phyloP scores from a whole-genome alignment of 1,139 yeast genomes.

The Geotrichum bryndzae region DNA sequence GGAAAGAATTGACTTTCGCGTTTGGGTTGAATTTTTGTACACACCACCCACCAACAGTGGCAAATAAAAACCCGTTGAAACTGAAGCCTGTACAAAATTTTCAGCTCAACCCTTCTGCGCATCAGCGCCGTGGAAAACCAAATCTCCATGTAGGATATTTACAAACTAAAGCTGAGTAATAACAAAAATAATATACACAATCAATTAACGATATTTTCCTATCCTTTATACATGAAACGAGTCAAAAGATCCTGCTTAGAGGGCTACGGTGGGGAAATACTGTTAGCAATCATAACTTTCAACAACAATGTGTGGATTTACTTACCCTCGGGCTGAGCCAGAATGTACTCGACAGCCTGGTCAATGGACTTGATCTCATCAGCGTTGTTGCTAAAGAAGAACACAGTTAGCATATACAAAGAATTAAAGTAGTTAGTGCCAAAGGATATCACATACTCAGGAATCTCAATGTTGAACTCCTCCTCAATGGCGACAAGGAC shows the following conservation, averaged over 20 bases:
- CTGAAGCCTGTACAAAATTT: neutral
- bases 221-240: neutral
- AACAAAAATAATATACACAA: neutral
- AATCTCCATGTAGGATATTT: neutral
- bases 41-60: neutral
- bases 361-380: constrained; percentile 81
- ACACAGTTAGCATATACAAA: neutral
- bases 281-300: neutral
- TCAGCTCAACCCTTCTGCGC: neutral
- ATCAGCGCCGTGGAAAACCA: neutral
- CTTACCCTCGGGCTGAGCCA: constrained; percentile 60
- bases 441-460: constrained; percentile 44
- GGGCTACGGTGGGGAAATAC: neutral
- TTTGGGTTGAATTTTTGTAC: neutral
- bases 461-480: constrained; percentile 58
- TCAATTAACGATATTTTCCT: neutral
- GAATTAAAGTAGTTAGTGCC: neutral
- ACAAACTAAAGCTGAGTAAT: neutral
- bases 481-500: constrained; percentile 83
- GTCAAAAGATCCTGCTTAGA: neutral
- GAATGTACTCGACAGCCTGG: constrained; percentile 74
- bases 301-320: constrained; percentile 2
- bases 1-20: neutral
- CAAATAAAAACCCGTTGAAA: neutral
- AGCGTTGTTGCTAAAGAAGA: constrained; percentile 52